Conservation (phyloP, 352 stramenopile species). For the Phytopythium delawarense region DNA sequence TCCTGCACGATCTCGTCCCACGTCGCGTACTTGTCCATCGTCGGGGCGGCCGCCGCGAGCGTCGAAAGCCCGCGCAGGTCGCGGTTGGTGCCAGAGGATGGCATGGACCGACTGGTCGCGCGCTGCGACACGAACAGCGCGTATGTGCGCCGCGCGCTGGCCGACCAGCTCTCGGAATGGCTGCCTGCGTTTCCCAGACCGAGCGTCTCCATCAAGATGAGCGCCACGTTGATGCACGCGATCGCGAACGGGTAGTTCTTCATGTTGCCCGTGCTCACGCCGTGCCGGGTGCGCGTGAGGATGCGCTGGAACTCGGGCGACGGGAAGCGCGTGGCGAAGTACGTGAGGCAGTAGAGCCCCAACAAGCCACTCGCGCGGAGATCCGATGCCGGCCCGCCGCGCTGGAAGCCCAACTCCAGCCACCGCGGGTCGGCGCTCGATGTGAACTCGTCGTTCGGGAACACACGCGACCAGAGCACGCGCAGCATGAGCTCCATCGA, state of each 20-base stretch:
- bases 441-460: conserved; percentile 53
- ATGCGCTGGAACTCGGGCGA: conserved; percentile 65
- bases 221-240: conserved; percentile 80
- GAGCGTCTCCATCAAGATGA: conserved; percentile 68
- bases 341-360: conserved; percentile 82
- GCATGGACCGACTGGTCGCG: conserved; percentile 20
- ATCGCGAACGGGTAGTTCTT: conserved; percentile 88
- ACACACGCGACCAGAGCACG: conserved; percentile 63
- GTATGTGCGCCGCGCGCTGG: conserved; percentile 75
- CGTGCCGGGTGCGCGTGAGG: conserved; percentile 67
- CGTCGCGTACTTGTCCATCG: conserved; percentile 40
- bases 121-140: conserved; percentile 62
- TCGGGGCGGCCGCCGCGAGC: not conserved
- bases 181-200: conserved; percentile 76
- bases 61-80: conserved; percentile 3
- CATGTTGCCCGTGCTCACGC: conserved; percentile 84
- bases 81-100: not conserved
- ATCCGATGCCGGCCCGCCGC: conserved; percentile 76
- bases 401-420: conserved; percentile 82
- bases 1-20: conserved; percentile 77
- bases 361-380: conserved; percentile 78
- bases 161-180: conserved; percentile 63
- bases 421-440: conserved; percentile 74
- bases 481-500: conserved; percentile 77
- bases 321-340: conserved; percentile 64